Percentiles rank a stretch among this genome's conserved stretches.
These are phyloP conservation scores for Macrotyloma uniflorum DNA, from an alignment of 306 rosid genomes.

Conservation along the genomic window DNA sequence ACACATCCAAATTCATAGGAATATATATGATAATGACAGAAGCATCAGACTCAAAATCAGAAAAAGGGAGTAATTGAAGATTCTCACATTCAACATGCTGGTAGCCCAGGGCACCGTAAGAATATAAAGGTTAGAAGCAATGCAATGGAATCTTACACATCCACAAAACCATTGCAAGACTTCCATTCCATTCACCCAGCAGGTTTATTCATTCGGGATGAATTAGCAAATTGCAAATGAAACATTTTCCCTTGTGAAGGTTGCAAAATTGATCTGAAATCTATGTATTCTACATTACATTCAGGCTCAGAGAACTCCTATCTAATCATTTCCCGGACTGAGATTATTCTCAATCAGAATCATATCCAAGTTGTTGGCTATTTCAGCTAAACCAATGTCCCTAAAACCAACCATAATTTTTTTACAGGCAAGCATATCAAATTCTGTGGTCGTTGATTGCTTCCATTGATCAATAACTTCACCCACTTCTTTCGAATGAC, in stretches of 20 bases:
- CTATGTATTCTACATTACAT: conserved; percentile 10
- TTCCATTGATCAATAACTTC: conserved; percentile 88
- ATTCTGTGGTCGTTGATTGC: conserved; percentile 62
- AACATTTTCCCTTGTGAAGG: conserved; percentile 28
- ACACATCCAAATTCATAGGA: neutral
- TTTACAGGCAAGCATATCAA: conserved; percentile 61
- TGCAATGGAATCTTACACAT: conserved; percentile 9
- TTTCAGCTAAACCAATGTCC: conserved; percentile 58
- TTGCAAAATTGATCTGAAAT: conserved; percentile 32
- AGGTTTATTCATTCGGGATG: conserved; percentile 19
- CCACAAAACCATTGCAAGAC: conserved; percentile 15
- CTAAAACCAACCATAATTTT: conserved; percentile 66
- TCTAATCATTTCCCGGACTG: conserved; percentile 37
- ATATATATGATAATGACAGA: neutral
- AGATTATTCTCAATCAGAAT: conserved; percentile 67
- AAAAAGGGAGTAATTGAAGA: neutral
- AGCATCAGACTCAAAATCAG: conserved; percentile 6
- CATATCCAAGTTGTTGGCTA: conserved; percentile 53
- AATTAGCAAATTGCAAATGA: conserved; percentile 17
- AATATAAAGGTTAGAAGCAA: too few relatives aligned
- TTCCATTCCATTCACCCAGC: conserved; percentile 15
- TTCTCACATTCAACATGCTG: conserved; percentile 12
- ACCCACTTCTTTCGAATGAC: conserved; percentile 64
- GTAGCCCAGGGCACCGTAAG: too few relatives aligned
- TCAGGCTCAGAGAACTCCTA: neutral